Base-by-base conservation (phyloP, 2,329 filamentous ascomycete genomes). In the Rhynchosporium graminicola region DNA sequence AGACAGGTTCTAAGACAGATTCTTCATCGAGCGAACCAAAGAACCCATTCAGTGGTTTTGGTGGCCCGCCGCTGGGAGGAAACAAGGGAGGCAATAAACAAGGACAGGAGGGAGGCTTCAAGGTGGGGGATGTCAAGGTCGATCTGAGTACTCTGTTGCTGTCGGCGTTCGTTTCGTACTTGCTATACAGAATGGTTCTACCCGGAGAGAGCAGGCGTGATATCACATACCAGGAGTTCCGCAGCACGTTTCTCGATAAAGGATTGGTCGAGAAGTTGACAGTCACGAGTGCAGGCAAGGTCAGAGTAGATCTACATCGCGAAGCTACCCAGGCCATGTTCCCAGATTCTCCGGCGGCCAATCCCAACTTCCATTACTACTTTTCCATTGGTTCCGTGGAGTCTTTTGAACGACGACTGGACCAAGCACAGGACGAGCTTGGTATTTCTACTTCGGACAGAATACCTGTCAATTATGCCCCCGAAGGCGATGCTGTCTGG, bases 181-280 rank as follows among this genome's bases (percentile, higher is more conserved):
- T 89, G 60, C 74, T 87, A 54, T 88, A 86, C 75, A 80, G 83
- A 61, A 80, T 84, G 67, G 78, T 94, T 61, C 82, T 91, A 63
- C 87, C 87, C 3, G 82, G 83, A 26, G 87, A 90, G 66, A 82
- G 81, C 65, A 81, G 79, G 60, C 82, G 87, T 72, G 94, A 99
- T 74, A 97, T 99, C 63, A 98, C 95, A 60, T 99, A 92, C 91
- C 93, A 99, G 78, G 95, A 99, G 78, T 91, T 99, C 78, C 83
- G 91, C 66, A 93, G 87, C 70, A 95, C 92, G 38, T 98, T 97
- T 81, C 82, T 99, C 64, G 92, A 97, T 78, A 97, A 96, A 81
- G 95, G 95, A 7, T 83, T 99, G 29, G 93, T 99, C 26, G 91
- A 97, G 78, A 97, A 93, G 80, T 83, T 99, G 69, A 87, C 88